Conservation (phyloP, 192 early-diverging fungal species). For the Rhizoclosmatium globosum region DNA sequence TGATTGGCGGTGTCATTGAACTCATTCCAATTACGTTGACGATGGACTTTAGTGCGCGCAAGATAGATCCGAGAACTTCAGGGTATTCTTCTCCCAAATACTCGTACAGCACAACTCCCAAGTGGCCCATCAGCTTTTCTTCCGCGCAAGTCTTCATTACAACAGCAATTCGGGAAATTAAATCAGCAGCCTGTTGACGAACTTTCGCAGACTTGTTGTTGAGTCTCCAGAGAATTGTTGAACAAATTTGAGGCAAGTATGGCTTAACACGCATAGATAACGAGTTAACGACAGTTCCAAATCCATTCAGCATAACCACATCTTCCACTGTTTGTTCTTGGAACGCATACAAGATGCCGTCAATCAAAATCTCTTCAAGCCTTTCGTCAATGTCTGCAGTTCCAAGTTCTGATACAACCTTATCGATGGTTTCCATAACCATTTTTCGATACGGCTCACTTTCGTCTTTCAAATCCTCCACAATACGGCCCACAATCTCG, state of each 20-base stretch:
- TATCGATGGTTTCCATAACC: slow-evolving; percentile 97
- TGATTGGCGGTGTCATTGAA: slow-evolving; percentile 98
- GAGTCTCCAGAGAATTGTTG: slow-evolving; percentile 94
- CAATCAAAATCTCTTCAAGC: slow-evolving; percentile 94
- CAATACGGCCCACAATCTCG: slow-evolving; percentile 86
- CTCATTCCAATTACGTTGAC: slow-evolving; percentile 98
- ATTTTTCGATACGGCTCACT: slow-evolving; percentile 92
- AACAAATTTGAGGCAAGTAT: slow-evolving; percentile 93
- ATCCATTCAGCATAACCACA: slow-evolving; percentile 91
- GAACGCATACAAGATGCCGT: slow-evolving; percentile 97
- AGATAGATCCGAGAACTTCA: slow-evolving; percentile 95
- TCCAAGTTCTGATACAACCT: slow-evolving; percentile 78
- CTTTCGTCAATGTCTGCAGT: slow-evolving; percentile 91
- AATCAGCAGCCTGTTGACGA: slow-evolving; percentile 96
- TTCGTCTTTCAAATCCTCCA: slow-evolving; percentile 95
- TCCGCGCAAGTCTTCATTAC: slow-evolving; percentile 96
- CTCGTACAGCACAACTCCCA: slow-evolving; percentile 95
- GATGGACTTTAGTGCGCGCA: slow-evolving; percentile 91
- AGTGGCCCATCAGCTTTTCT: slow-evolving; percentile 92
- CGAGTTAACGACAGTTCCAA: slow-evolving; percentile 93
- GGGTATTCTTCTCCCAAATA: slow-evolving; percentile 99
- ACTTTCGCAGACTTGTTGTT: slow-evolving; percentile 97
- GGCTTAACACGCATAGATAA: slow-evolving; percentile 89
- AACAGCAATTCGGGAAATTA: slow-evolving; percentile 92
- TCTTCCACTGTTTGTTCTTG: slow-evolving; percentile 98